Evolutionary conservation across 176 grass and related monocot species (phyloP), one percentile per base, ranked within the genome.

Genomic region (Triticum aestivum): DNA sequence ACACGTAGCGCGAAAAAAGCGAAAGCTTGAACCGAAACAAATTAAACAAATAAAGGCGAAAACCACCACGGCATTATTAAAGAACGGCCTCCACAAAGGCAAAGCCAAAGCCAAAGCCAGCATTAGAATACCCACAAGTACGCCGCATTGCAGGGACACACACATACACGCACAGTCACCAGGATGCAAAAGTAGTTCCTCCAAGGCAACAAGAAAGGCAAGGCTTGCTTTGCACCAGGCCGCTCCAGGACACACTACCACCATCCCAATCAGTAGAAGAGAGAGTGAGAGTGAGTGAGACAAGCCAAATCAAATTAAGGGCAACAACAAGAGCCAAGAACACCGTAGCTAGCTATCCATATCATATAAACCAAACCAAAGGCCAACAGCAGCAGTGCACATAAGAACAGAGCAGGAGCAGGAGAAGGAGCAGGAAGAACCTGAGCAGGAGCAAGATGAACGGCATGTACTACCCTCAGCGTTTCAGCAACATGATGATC

Each of bases 401-500:
- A 52, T 33, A 56, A 82, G 83, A 92, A 79, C 42, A 81, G 41
- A 44, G 41, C 2, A 84, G 59, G 73, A 35, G 73, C 62, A 49
- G 45, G 45, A 0, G 5, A 18, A 85, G 56, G 66, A 78, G 69
- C 73, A 87, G 18, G 30, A 78, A 30, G 73, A 75, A 75, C 73
- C 54, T 75, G 38, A 77, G 79, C 64, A 54, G 45, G 80, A 71
- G 30, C 56, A 65, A 83, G 80, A 90, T 78, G 90, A 9, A 54
- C 74, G 74, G 74, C 74, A 77, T 91, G 90, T 92, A 96, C 61
- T 90, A 93, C 51, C 77, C 88, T 74, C 85, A 91, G 34, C 85
- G 93, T 24, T 89, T 94, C 86, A 98, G 96, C 90, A 98, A 98
- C 78, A 3, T 89, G 79, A 2, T 92, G 73, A 77, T 98, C 29